phyloP scores from a whole-genome alignment of 106 monocot genomes.

The Allium fistulosum region DNA sequence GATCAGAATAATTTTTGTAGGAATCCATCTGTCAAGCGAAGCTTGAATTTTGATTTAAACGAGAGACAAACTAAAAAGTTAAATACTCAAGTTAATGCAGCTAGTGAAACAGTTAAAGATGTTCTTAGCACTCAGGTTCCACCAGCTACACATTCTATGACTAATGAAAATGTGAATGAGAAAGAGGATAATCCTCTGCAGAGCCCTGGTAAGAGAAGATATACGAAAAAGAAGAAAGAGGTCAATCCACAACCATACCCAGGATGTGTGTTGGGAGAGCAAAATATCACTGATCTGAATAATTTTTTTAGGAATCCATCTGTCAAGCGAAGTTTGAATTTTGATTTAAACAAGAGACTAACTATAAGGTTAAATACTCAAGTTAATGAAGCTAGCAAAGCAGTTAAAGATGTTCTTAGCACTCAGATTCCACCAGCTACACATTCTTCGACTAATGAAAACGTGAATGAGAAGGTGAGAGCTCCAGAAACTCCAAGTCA shows the following conservation, averaged over 20 bases:
- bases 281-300: background rate
- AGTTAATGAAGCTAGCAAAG: slow-evolving; percentile 2
- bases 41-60: slow-evolving; percentile 44
- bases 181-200: background rate
- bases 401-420: background rate
- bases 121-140: too few relatives aligned
- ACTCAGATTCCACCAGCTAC: background rate
- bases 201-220: slow-evolving; percentile 22
- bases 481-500: slow-evolving; percentile 1
- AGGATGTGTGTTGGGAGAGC: slow-evolving; percentile 1
- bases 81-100: too few relatives aligned
- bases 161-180: background rate
- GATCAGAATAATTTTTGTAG: slow-evolving; percentile 5
- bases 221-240: slow-evolving; percentile 32
- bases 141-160: too few relatives aligned
- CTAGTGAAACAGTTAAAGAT: too few relatives aligned
- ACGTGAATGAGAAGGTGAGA: slow-evolving; percentile 1
- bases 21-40: slow-evolving; percentile 35
- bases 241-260: background rate
- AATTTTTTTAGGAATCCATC: slow-evolving; percentile 14
- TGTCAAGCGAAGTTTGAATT: slow-evolving; percentile 46
- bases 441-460: background rate
- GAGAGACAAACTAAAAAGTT: background rate
- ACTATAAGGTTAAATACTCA: background rate
- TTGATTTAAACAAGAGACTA: slow-evolving; percentile 21